Base-by-base conservation (phyloP, 2,329 filamentous ascomycete genomes). In the Xylaria polymorpha region DNA sequence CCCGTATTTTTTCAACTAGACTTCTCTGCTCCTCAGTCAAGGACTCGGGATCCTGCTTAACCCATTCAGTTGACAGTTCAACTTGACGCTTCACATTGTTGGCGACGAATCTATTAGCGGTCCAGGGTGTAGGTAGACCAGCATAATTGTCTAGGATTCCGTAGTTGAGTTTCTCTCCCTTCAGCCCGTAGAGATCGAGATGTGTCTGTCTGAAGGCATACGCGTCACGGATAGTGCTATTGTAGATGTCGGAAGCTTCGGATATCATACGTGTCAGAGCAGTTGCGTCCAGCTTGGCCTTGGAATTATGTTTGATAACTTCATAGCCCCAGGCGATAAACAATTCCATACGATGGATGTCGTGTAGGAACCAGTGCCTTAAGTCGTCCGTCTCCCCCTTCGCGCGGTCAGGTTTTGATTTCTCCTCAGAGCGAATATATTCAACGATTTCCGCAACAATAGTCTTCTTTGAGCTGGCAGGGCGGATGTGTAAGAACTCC, bases 301-400 rank as follows among this genome's bases (percentile, higher is more conserved):
- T 88, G 75, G 91, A 91, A 67, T 91, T 84, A 65, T 91, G 88
- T 77, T 92, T 93, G 78, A 95, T 90, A 15, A 90, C 89, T 77
- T 92, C 90, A 74, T 89, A 92, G 9, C 92, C 90, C 91, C 92
- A 96, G 0, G 92, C 91, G 57, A 97, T 85, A 51, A 96, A 89
- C 65, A 92, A 84, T 64, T 94, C 89, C 72, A 97, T 85, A 35
- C 87, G 87, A 79, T 88, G 88, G 39, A 94, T 85, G 76, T 94
- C 92, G 73, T 92, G 87, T 70, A 94, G 85, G 76, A 98, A 97
- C 89, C 93, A 98, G 74, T 94, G 90, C n/a, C 94, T 88, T 18
- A 97, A 89, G 8, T 87, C 85, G 76, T 97, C 94, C 10, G 91
- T 87, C 77, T 96, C 91, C n/a, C 90, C 90, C 25, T 86, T 84